Evolutionary conservation across 2,329 filamentous ascomycete genomes (phyloP).

Genomic region (Nigrograna mackinnonii): DNA sequence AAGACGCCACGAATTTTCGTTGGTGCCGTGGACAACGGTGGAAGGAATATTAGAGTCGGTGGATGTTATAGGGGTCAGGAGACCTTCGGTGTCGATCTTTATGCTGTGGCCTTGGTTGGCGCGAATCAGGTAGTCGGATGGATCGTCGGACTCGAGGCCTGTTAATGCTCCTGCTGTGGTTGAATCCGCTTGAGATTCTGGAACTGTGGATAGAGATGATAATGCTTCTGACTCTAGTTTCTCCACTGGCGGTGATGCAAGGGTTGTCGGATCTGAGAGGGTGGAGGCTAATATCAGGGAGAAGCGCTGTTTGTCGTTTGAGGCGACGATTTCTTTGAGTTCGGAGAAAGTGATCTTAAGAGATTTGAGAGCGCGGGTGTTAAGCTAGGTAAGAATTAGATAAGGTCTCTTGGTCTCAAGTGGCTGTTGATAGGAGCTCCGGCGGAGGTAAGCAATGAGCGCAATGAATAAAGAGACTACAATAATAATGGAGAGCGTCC

Average conservation of each 20-base stretch:
- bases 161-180: no score
- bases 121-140: constrained; percentile 80
- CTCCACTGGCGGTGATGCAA: constrained; percentile 8
- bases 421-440: no score
- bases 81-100: constrained; percentile 68
- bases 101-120: constrained; percentile 96
- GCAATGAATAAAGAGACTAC: no score
- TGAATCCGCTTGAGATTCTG: no score
- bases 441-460: no score
- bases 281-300: constrained; percentile 64
- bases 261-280: constrained; percentile 7
- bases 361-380: constrained; percentile 64
- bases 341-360: constrained; percentile 77
- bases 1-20: constrained; percentile 74
- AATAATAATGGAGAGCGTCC: no score
- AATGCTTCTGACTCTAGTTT: constrained; percentile 13
- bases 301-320: constrained; percentile 91
- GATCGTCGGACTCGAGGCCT: constrained; percentile 47
- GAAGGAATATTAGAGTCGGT: constrained; percentile 63
- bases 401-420: no score
- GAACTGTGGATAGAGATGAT: constrained; percentile 3
- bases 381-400: no score
- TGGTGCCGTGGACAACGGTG: constrained; percentile 84
- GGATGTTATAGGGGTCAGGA: constrained; percentile 67
- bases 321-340: constrained; percentile 68